Conservation (phyloP, 352 stramenopile species). For the Pythium aphanidermatum region DNA sequence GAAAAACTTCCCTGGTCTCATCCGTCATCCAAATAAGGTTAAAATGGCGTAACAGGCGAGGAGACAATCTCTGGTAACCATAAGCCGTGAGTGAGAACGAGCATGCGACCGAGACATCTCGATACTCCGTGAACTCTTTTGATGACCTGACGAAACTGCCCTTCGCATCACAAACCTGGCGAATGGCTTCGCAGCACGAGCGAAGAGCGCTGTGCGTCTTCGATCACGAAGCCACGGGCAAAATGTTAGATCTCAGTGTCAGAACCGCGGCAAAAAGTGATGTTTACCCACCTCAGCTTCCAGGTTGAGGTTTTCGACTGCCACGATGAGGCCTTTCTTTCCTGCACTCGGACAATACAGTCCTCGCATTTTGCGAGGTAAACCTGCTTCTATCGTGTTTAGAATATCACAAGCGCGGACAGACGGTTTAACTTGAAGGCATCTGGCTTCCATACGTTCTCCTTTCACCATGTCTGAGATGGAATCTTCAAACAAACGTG, state of each 20-base stretch:
- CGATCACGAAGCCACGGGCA: too few species aligned
- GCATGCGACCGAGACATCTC: constrained; percentile 35
- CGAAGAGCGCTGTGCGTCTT: not conserved
- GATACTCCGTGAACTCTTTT: constrained; percentile 56
- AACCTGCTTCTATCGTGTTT: constrained; percentile 26
- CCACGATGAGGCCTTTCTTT: constrained; percentile 33
- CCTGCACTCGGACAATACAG: constrained; percentile 46
- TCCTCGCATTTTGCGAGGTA: constrained; percentile 48
- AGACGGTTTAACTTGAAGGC: constrained; percentile 26
- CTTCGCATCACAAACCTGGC: constrained; percentile 50
- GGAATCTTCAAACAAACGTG: constrained; percentile 30
- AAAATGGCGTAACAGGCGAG: constrained; percentile 58
- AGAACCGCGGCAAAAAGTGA: too few species aligned
- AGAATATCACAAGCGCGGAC: constrained; percentile 30
- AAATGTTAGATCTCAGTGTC: too few species aligned
- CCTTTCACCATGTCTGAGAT: constrained; percentile 26
- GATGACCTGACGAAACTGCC: constrained; percentile 44
- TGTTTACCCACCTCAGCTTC: constrained; percentile 31
- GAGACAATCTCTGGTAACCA: constrained; percentile 30
- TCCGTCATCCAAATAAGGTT: constrained; percentile 46
- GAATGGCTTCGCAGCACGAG: constrained; percentile 46
- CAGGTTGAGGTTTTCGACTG: constrained; percentile 57
- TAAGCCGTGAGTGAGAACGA: constrained; percentile 44
- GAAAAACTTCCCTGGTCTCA: constrained; percentile 31
- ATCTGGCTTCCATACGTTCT: constrained; percentile 26